These are phyloP conservation scores for Jackrogersella minutella DNA, from an alignment of 495 filamentous ascomycete species.

Conservation along the genomic window DNA sequence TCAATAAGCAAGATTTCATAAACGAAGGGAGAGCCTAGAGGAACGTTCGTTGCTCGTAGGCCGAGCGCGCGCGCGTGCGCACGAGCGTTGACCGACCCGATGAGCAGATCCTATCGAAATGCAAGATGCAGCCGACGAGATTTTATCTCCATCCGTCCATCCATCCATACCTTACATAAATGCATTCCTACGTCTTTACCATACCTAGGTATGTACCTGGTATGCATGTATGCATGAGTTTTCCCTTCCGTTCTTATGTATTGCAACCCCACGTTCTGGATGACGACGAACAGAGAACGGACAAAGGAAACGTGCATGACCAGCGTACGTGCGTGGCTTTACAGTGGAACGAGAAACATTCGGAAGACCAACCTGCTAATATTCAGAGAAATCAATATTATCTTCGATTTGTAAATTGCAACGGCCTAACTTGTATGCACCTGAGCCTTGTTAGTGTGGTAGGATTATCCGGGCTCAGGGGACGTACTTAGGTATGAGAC, in stretches of 20 bases:
- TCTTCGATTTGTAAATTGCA: neutral
- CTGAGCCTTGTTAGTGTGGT: neutral
- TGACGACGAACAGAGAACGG: constrained; percentile 36
- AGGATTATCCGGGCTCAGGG: no score
- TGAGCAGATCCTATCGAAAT: constrained; percentile 40
- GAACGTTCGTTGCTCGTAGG: constrained; percentile 8
- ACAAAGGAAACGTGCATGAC: constrained; percentile 30
- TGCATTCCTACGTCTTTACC: neutral
- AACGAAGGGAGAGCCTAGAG: neutral
- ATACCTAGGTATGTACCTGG: neutral
- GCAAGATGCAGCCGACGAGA: constrained; percentile 36
- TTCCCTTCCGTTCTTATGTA: constrained; percentile 10
- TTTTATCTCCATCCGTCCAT: constrained; percentile 20
- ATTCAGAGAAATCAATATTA: constrained; percentile 1
- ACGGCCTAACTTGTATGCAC: neutral
- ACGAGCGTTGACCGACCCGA: constrained; percentile 31
- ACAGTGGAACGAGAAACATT: constrained; percentile 35
- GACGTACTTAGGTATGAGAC: neutral
- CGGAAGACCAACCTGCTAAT: constrained; percentile 20
- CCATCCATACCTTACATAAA: no score
- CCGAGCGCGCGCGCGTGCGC: constrained; percentile 12
- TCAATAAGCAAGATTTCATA: constrained; percentile 32
- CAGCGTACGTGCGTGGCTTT: constrained; percentile 31
- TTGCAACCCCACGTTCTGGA: constrained; percentile 40
- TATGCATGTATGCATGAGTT: constrained; percentile 23